Evolutionary conservation across 768 basidiomycete genomes (phyloP), one percentile per base, ranked within the genome.

Genomic region (Rhizopogon vesiculosus): DNA sequence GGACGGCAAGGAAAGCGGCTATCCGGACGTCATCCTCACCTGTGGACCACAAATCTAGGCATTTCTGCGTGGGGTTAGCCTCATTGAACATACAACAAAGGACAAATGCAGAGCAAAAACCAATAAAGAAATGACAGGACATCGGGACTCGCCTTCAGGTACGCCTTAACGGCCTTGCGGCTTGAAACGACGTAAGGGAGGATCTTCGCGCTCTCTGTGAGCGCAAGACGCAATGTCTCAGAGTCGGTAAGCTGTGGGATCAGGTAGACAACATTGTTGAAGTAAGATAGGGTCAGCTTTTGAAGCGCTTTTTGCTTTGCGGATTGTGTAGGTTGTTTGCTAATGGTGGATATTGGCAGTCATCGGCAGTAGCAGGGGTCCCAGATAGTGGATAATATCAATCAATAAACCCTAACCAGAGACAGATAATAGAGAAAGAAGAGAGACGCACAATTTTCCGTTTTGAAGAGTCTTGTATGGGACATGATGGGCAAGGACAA

Each of bases 211-310:
- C 87, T 93, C 71, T 98, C 96, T 2, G 78, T 76, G 53, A 98
- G 74, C 1, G 91, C 89, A 13, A 92, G 77, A 7, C 84, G 78
- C 31, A 88, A 71, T 60, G 79, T 76, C 25, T 87, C 82, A 56
- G 77, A 71, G 64, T 91, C 82, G 50, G 86, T 81, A 54, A 94
- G 76, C 56, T 95, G 87, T 3, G 83, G 80, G 55, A 95, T 77
- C 42, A 98, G 69, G 61, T 90, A 85, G 18, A 93, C 78, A 55
- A 91, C 72, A 64, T 95, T 97, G 71, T 88, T 83, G 68, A 98
- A 94, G 72, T 91, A 93, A 3, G 93, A 92, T 16, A 93, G 75
- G 55, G 95, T 84, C 43, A 96, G 77, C 62, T 93, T 93, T 65
- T 93, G 92, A 6, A 97, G 78, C 0, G 88, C 77, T 67, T 89